Evolutionary conservation across 495 filamentous ascomycete genomes (phyloP), one percentile per base, ranked within the genome.

Genomic region (Aspergillus asperescens): DNA sequence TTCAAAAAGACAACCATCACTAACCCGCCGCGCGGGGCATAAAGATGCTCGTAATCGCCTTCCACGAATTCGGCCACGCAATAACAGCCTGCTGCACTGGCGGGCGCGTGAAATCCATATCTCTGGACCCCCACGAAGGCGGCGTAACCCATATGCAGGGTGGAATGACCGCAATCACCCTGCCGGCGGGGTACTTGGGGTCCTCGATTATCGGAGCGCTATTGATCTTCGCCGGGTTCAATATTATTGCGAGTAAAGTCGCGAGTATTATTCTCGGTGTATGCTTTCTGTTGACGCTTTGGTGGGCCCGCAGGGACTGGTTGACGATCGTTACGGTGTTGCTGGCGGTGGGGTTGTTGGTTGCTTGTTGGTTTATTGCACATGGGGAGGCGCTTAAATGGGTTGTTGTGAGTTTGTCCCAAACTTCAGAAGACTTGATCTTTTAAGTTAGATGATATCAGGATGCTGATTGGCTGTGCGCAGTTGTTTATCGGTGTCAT

Each of bases 31-130:
- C n/a, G n/a, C n/a, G n/a, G n/a, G n/a, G n/a, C n/a, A n/a, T n/a
- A n/a, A n/a, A 84, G 83, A 90, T 90, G 87, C 78, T 90, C 28
- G 86, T 89, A 9, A 90, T 90, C 45, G 86, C 87, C 25, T 90
- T 89, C 69, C 86, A 90, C 73, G 87, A 90, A 64, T 90, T 89
- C 66, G 79, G 83, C 25, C 87, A 90, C 70, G 87, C 87, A 38
- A 82, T 86, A 56, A 82, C 83, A 5, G 83, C 85, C 34, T 77
- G 81, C 56, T 81, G 83, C 40, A 90, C 87, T 0, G 86, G 87
- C 37, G 87, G 86, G 5, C 71, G 70, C 39, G 86, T 90, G 24
- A 79, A 87, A 50, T 84, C 81, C n/a, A 91, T 86, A 47, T 82
- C 79, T 0, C 71, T 83, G 15, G 84, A 88, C 64, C 84, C 83